Evolutionary conservation across 164 flowering plant species (phyloP).

Genomic region (Kingdonia uniflora): DNA sequence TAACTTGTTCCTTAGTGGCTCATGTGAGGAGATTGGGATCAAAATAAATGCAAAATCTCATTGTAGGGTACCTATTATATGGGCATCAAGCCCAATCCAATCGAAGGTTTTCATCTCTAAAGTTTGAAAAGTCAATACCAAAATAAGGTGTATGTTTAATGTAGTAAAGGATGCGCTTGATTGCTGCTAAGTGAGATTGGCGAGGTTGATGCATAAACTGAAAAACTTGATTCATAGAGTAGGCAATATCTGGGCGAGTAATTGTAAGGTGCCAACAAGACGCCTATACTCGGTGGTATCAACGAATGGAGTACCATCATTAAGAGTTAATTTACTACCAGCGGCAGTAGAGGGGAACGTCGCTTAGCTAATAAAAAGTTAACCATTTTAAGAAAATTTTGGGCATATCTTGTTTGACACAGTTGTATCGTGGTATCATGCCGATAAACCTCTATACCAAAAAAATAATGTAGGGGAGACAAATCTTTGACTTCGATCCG

Average conservation of each 20-base stretch:
- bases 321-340: background rate
- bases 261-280: background rate
- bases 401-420: no score
- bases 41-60: no score
- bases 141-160: no score
- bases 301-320: background rate
- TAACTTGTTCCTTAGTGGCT: background rate
- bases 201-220: background rate
- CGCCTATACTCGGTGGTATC: background rate
- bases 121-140: background rate
- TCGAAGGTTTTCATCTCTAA: background rate
- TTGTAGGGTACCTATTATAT: background rate
- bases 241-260: background rate
- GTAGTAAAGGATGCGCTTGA: no score
- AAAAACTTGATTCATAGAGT: background rate
- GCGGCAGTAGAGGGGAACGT: background rate
- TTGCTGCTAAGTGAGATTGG: background rate
- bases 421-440: no score
- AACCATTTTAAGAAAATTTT: no score
- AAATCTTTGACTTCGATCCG: no score
- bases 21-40: no score
- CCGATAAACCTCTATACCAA: no score
- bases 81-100: background rate
- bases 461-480: no score
- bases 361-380: background rate